Evolutionary conservation across 2,329 filamentous ascomycete species (phyloP).

Genomic region (Fusarium gaditjirri): DNA sequence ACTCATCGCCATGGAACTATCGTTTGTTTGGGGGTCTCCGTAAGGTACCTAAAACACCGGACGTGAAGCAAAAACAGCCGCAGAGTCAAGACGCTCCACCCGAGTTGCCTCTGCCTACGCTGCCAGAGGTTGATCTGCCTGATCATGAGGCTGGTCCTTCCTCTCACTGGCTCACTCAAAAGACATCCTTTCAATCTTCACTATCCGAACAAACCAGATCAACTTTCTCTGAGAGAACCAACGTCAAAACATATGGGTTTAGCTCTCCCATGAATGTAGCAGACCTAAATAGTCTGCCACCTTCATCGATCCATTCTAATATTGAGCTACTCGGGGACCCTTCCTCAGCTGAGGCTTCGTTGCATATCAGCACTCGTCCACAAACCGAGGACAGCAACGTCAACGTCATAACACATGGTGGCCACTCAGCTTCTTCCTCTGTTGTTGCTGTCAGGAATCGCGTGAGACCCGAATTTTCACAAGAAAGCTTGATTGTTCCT

Average conservation of each 20-base stretch:
- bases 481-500: slow-evolving; percentile 68
- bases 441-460: slow-evolving; percentile 48
- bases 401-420: slow-evolving; percentile 65
- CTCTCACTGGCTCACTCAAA: slow-evolving; percentile 34
- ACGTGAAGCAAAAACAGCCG: slow-evolving; percentile 55
- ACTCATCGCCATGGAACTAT: slow-evolving; percentile 61
- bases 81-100: slow-evolving; percentile 43
- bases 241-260: slow-evolving; percentile 65
- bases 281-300: slow-evolving; percentile 54
- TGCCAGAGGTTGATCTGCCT: slow-evolving; percentile 45
- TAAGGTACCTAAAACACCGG: slow-evolving; percentile 55
- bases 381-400: slow-evolving; percentile 54
- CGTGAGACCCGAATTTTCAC: slow-evolving; percentile 62
- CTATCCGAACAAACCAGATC: slow-evolving; percentile 52
- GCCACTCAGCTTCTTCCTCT: slow-evolving; percentile 55
- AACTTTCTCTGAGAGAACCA: slow-evolving; percentile 61
- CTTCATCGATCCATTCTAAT: slow-evolving; percentile 60
- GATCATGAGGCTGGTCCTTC: slow-evolving; percentile 33
- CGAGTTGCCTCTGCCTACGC: slow-evolving; percentile 43
- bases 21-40: slow-evolving; percentile 66
- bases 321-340: slow-evolving; percentile 63
- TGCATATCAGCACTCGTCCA: slow-evolving; percentile 49
- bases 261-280: slow-evolving; percentile 52
- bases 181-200: slow-evolving; percentile 41
- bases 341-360: slow-evolving; percentile 57